phyloP scores from a whole-genome alignment of 176 grass and related monocot species.

The Pontederia crassipes region DNA sequence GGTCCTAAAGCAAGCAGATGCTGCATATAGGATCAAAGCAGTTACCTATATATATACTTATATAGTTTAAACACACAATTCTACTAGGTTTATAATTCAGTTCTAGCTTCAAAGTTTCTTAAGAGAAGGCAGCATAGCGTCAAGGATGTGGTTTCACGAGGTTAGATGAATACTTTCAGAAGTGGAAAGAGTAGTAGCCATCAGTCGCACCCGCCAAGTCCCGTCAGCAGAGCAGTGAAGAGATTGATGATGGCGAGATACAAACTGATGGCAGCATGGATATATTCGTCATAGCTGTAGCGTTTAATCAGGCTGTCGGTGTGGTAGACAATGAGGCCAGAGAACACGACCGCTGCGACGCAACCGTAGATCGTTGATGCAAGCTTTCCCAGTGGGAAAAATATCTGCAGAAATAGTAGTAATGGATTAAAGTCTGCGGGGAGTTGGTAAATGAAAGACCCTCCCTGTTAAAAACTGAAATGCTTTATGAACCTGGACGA shows the following conservation, averaged over 20 bases:
- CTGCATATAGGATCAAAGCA: too few species aligned
- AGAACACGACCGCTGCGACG: conserved; percentile 42
- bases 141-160: too few species aligned
- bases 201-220: too few species aligned
- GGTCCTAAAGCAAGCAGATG: too few species aligned
- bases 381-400: conserved; percentile 45
- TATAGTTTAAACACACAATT: too few species aligned
- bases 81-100: too few species aligned
- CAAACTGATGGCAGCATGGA: conserved; percentile 38
- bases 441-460: not conserved
- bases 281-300: conserved; percentile 40
- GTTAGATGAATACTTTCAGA: too few species aligned
- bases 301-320: conserved; percentile 57
- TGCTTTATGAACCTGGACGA: conserved; percentile 35
- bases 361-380: conserved; percentile 30
- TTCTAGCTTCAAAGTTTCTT: too few species aligned
- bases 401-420: conserved; percentile 24
- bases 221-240: conserved; percentile 35
- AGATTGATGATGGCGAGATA: conserved; percentile 57
- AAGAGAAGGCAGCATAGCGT: too few species aligned
- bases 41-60: too few species aligned
- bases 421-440: not conserved
- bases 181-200: too few species aligned
- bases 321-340: conserved; percentile 50
- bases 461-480: not conserved